Conservation (phyloP, 768 basidiomycete species). For the Leucocoprinus birnbaumii region DNA sequence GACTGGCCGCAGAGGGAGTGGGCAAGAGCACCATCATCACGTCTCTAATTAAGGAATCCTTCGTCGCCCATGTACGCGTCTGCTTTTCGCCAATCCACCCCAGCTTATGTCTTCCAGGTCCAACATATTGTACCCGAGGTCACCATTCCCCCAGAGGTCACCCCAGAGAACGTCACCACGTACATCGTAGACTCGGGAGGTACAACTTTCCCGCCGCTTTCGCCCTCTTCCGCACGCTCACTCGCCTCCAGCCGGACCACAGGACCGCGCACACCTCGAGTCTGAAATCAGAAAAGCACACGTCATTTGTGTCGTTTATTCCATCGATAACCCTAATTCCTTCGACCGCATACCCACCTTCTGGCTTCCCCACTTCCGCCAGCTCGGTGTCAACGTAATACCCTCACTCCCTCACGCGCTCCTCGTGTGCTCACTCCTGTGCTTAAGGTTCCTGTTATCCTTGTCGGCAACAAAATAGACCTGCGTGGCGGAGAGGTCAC, state of each 20-base stretch:
- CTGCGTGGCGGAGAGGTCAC: slow-evolving; percentile 90
- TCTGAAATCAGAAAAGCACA: slow-evolving; percentile 96
- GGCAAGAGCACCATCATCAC: slow-evolving; percentile 98
- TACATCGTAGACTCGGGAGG: slow-evolving; percentile 98
- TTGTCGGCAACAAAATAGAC: slow-evolving; percentile 99
- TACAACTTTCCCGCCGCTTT: slow-evolving; percentile 32
- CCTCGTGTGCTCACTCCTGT: background rate
- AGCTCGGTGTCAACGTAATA: slow-evolving; percentile 90
- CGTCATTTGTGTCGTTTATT: slow-evolving; percentile 97
- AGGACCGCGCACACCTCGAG: slow-evolving; percentile 86
- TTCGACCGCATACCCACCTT: slow-evolving; percentile 98
- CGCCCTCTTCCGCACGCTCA: background rate
- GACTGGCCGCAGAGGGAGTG: slow-evolving; percentile 71
- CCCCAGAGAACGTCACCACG: slow-evolving; percentile 96
- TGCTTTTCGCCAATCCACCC: background rate
- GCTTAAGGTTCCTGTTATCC: slow-evolving; percentile 81
- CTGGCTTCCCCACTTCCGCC: slow-evolving; percentile 94
- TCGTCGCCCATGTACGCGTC: slow-evolving; percentile 73
- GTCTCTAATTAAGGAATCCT: slow-evolving; percentile 94
- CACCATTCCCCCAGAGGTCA: slow-evolving; percentile 96
- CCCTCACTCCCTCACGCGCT: background rate
- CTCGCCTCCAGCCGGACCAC: slow-evolving; percentile 61
- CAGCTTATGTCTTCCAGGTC: slow-evolving; percentile 50
- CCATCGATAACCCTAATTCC: slow-evolving; percentile 93
- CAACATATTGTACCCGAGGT: slow-evolving; percentile 96